Evolutionary conservation across 2,329 filamentous ascomycete genomes (phyloP), one percentile per base, ranked within the genome.

Genomic region (Aspergillus awamori): DNA sequence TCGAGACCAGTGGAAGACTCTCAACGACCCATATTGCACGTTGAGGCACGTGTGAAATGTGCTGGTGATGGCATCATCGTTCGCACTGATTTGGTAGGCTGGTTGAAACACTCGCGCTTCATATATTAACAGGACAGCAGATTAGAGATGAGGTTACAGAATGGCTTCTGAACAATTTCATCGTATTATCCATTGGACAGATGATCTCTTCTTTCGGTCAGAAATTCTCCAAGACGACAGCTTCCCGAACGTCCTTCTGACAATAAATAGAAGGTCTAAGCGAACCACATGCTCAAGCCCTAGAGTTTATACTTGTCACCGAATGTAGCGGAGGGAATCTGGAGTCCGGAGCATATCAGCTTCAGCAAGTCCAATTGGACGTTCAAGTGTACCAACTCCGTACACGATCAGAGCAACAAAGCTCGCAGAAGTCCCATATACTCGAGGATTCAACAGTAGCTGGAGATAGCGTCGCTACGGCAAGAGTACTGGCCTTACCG

Each of bases 321-420:
- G 79, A 80, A 59, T 81, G 74, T 59, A 76, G 72, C 11, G 75
- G 75, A 11, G 63, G 62, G 13, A 49, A 66, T 30, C 33, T 61
- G 1, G 69, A 68, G 20, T 70, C 70, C 17, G 70, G 68, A 17
- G 63, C 69, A 49, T 67, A 76, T 63, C 64, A 61, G 10, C 56
- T 79, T 8, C 59, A 70, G 15, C 66, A 77, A 2, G 71, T 78
- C 5, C 63, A 76, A 11, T 70, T 81, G 5, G 79, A 81, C 56
- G 70, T 81, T 2, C 78, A 81, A 56, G 74, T 75, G 2, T 82
- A 80, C 65, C 68, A 72, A 43, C 74, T 81, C 5, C 70, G 70
- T 52, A 52, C 47, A 11, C 38, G 63, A 43, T 54, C 55, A 22
- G 72, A 72, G 8, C 58, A 68, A 24, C 67, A 73, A 22, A 60